Evolutionary conservation across 345 rosid genomes (phyloP).

Genomic region (Pistacia integerrima): DNA sequence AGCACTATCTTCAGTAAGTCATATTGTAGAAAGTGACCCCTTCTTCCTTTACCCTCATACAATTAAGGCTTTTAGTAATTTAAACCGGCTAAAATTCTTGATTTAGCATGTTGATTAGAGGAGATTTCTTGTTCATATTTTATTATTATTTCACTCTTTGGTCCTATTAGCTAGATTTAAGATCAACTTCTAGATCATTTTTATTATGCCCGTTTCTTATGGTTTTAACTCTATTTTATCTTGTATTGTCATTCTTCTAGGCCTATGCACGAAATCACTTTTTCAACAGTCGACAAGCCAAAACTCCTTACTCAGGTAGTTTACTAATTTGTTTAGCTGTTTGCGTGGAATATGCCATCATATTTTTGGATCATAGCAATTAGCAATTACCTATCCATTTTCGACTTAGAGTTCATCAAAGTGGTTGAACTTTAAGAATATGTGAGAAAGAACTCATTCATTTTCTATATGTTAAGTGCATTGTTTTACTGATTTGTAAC

Average conservation of each 20-base stretch:
- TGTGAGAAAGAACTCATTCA: neutral
- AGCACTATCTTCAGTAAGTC: constrained; percentile 8
- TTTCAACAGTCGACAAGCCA: constrained; percentile 92
- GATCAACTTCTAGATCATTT: neutral
- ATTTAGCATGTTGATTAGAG: neutral
- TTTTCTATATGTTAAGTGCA: neutral
- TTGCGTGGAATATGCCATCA: neutral
- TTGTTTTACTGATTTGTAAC: constrained; percentile 1
- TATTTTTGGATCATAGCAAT: constrained; percentile 1
- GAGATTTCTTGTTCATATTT: neutral
- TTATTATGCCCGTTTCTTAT: constrained; percentile 16
- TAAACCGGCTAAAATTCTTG: neutral
- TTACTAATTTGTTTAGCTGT: constrained; percentile 16
- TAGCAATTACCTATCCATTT: neutral
- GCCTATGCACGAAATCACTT: constrained; percentile 96
- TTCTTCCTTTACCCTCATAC: neutral
- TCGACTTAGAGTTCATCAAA: neutral
- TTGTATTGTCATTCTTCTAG: constrained; percentile 46
- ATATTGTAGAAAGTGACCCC: neutral
- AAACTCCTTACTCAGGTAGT: constrained; percentile 92
- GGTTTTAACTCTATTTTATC: constrained; percentile 1
- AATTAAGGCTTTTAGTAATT: neutral
- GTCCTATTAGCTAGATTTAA: neutral
- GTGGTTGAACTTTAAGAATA: neutral
- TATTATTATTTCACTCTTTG: neutral